Evolutionary conservation across 2,329 filamentous ascomycete species (phyloP), one percentile per base, ranked within the genome.

Genomic region (Botrytis hyacinthi): DNA sequence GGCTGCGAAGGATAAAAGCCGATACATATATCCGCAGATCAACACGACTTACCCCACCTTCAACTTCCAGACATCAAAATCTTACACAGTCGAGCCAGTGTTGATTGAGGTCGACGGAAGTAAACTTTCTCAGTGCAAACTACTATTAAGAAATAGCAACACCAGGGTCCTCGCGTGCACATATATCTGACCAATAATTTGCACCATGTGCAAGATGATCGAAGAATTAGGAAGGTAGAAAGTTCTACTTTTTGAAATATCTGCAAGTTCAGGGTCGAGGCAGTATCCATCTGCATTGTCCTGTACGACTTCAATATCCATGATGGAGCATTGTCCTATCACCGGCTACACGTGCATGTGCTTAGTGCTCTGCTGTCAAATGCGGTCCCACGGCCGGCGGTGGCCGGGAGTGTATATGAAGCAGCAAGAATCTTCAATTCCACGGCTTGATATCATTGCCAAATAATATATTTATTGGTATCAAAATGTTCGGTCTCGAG

Each of bases 401-500:
- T 35, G 14, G 59, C 10, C 42, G 18, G 48, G 42, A 54, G 60
- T 72, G 65, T 72, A 72, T 72, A 67, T 54, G 26, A 20, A 40
- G 54, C 26, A 63, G 29, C n/a, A 46, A 18, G 48, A 67, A 57
- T 51, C 65, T 68, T 57, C 35, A 16, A 54, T 40, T 29, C 14
- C 16, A 57, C 16, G 35, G 22, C 14, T 42, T 57, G 2, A 20
- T 57, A 16, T 42, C 37, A 70, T 44, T 14, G 20, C n/a, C n/a
- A 60, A 42, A 18, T 4, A 54, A 20, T 29, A 42, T 42, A 29
- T 20, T 68, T 37, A 57, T 51, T 29, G 65, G 18, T 29, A 68
- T 68, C 57, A 70, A 32, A 20, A 73, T 73, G 72, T 35, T 73
- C 32, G n/a, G 68, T 35, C 35, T 73, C 48, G 63, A 66, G 66